Evolutionary conservation across 768 basidiomycete genomes (phyloP), one percentile per base, ranked within the genome.

Genomic region (Leucocoprinus sp.): DNA sequence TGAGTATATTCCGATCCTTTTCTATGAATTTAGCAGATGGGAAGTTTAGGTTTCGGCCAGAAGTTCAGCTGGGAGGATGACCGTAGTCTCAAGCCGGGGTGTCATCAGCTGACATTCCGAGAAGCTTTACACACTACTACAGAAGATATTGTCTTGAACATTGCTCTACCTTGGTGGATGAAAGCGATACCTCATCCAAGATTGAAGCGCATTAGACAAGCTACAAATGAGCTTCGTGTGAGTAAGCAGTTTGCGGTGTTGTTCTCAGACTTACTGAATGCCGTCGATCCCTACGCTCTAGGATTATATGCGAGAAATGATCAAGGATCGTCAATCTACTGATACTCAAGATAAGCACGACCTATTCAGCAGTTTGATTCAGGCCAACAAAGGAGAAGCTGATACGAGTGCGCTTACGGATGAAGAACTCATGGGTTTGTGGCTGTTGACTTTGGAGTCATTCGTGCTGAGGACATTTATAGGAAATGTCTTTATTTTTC

Each of bases 261-360:
- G n/a, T n/a, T n/a, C n/a, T n/a, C n/a, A n/a, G n/a, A n/a, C n/a
- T n/a, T n/a, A n/a, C n/a, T n/a, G n/a, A n/a, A 21, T 9, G n/a
- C n/a, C 15, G n/a, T 37, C 12, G 22, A 29, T 18, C 27, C 18
- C 19, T 21, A n/a, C 7, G 4, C 26, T n/a, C 33, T 37, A 61
- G 64, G 37, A 19, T 14, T 76, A 75, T 48, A 69, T 78, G 66
- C 47, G 54, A 2, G 76, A 77, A 54, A 78, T 79, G 75, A 75
- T 79, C 37, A 54, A 60, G 17, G 66, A 64, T 26, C 69, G 76
- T 2, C 61, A 64, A 35, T 42, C 41, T 3, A 55, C 62, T 4
- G 62, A 59, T 42, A 66, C 67, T 43, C 64, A 60, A 42, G 65
- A 67, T 49, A 64, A 67, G 28, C 56, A 72, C 43, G 78, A 81